These are phyloP conservation scores for Acacia concinna DNA, from an alignment of 331 rosid species.

Conservation along the genomic window DNA sequence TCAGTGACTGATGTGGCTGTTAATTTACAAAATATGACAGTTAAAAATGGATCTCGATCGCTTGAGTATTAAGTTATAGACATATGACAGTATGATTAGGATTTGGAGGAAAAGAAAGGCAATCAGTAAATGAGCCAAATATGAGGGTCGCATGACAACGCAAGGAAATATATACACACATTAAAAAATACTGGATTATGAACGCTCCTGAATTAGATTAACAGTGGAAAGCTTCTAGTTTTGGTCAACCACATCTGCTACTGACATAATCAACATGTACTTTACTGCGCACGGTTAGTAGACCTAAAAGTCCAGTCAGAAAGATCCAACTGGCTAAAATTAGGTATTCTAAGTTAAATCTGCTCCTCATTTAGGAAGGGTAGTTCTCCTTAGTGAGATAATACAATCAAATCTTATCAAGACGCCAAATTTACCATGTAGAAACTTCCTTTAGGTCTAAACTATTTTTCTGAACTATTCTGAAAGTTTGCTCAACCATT, in stretches of 20 bases:
- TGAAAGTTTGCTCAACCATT: neutral
- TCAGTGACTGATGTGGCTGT: conserved; percentile 44
- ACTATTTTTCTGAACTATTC: conserved; percentile 27
- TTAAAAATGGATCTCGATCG: conserved; percentile 22
- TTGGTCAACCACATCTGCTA: conserved; percentile 14
- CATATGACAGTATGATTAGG: neutral
- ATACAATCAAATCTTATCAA: conserved; percentile 22
- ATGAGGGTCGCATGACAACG: conserved; percentile 10
- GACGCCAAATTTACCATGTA: conserved; percentile 3
- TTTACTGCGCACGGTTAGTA: conserved; percentile 1
- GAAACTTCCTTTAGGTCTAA: conserved; percentile 31
- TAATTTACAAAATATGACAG: conserved; percentile 14
- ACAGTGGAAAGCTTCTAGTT: conserved; percentile 27
- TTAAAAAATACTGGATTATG: neutral
- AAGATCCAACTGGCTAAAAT: conserved; percentile 23
- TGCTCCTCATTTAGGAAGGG: conserved; percentile 7
- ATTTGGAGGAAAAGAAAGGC: conserved; percentile 18
- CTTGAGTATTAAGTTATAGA: conserved; percentile 3
- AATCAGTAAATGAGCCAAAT: conserved; percentile 11
- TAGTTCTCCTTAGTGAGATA: neutral
- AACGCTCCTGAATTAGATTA: conserved; percentile 25
- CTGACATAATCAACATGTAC: conserved; percentile 17
- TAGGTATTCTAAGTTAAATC: neutral
- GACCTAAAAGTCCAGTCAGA: conserved; percentile 7
- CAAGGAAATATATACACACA: neutral